phyloP scores from a whole-genome alignment of 148 eudicot species.

The Bassia scoparia region DNA sequence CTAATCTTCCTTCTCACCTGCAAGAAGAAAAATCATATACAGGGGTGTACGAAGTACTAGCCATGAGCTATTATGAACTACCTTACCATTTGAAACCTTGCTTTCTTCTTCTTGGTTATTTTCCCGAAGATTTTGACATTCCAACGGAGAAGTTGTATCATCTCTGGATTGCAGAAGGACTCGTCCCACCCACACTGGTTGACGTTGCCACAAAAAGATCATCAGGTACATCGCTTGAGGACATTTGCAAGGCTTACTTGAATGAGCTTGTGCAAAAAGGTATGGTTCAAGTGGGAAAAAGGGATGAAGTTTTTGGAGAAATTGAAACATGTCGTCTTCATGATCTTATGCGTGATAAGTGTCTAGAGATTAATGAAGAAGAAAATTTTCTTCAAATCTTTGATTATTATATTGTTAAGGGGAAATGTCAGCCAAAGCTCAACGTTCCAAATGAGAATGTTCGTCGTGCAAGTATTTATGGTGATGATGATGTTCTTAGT shows the following conservation, averaged over 20 bases:
- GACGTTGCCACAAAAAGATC: background rate
- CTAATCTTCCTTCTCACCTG: conserved; percentile 2
- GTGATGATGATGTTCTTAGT: background rate
- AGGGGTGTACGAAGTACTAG: conserved; percentile 10
- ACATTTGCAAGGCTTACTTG: conserved; percentile 3
- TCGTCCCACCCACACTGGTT: background rate
- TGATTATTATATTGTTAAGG: background rate
- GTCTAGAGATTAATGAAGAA: conserved; percentile 7
- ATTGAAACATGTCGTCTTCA: conserved; percentile 13
- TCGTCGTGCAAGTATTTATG: conserved; percentile 1
- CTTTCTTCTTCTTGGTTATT: background rate
- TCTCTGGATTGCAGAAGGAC: conserved; percentile 8
- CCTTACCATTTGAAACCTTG: conserved; percentile 5
- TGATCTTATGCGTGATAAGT: conserved; percentile 22
- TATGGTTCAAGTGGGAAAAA: conserved; percentile 8
- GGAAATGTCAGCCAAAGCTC: too few species aligned
- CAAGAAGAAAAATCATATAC: conserved; percentile 5
- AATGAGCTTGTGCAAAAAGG: conserved; percentile 6
- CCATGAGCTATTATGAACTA: conserved; percentile 3
- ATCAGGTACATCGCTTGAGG: conserved; percentile 10
- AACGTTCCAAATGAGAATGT: background rate
- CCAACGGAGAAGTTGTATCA: background rate
- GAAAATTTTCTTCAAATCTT: conserved; percentile 18
- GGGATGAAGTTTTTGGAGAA: background rate
- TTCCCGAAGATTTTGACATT: conserved; percentile 14